These are phyloP conservation scores for Cinchona pubescens DNA, from an alignment of 257 asterid species.

Conservation along the genomic window DNA sequence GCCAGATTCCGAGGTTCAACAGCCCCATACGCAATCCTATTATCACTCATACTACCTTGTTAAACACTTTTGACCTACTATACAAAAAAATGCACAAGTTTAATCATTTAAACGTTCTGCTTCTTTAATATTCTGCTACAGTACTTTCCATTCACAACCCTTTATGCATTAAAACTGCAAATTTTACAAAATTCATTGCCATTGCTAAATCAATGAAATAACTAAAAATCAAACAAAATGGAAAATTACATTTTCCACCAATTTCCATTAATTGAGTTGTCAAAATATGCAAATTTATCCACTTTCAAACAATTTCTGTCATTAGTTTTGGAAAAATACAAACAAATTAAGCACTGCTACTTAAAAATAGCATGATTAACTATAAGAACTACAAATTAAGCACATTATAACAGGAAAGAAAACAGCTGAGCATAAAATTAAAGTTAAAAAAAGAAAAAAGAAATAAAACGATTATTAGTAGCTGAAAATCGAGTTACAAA, in stretches of 20 bases:
- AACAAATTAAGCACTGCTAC: no score
- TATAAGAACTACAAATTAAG: not conserved
- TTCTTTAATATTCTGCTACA: not conserved
- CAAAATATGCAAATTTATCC: not conserved
- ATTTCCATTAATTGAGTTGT: not conserved
- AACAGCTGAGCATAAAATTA: not conserved
- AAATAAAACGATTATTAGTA: not conserved
- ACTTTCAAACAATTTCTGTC: not conserved
- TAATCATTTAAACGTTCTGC: not conserved
- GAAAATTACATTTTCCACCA: no score
- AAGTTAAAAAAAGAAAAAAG: not conserved
- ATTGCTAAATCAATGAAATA: no score
- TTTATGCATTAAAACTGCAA: not conserved
- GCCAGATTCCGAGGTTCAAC: not conserved
- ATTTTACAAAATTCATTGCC: not conserved
- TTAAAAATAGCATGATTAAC: not conserved
- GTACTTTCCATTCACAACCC: not conserved
- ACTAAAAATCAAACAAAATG: no score
- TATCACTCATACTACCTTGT: not conserved
- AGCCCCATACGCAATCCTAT: not conserved
- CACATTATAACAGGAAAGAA: not conserved
- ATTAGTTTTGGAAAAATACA: not conserved
- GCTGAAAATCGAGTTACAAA: slow-evolving; percentile 29
- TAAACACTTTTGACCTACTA: not conserved
- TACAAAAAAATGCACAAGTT: not conserved